These are phyloP conservation scores for Pyrus communis DNA, from an alignment of 306 rosid species.

Conservation along the genomic window DNA sequence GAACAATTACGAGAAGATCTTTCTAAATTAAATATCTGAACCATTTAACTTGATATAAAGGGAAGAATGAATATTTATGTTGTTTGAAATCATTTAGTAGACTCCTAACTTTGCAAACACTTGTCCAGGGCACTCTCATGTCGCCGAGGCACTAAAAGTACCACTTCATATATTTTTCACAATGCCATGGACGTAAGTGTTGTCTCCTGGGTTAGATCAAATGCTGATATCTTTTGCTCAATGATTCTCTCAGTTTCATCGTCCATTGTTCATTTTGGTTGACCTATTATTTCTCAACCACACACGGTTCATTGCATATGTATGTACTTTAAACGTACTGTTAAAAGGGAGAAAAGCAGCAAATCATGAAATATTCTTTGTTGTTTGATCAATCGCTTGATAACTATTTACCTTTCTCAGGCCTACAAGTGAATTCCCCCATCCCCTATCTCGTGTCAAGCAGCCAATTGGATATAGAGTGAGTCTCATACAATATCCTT, in stretches of 20 bases:
- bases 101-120: conserved; percentile 19
- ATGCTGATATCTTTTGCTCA: conserved; percentile 11
- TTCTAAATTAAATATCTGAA: neutral
- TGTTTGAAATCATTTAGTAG: conserved; percentile 2
- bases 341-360: neutral
- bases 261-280: neutral
- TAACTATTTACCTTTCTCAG: conserved; percentile 29
- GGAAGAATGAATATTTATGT: neutral
- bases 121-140: conserved; percentile 82
- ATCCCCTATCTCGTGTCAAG: conserved; percentile 86
- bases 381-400: neutral
- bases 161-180: conserved; percentile 89
- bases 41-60: neutral
- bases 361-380: neutral
- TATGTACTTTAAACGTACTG: neutral
- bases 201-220: conserved; percentile 24
- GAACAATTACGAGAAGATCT: neutral
- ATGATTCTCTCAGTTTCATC: neutral
- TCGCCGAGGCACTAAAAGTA: conserved; percentile 67
- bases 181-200: conserved; percentile 99
- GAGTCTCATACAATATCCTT: conserved; percentile 21
- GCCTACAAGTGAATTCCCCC: conserved; percentile 90
- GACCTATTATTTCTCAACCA: neutral
- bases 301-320: neutral
- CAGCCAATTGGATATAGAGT: conserved; percentile 67